A percentile compares a stretch with the other conserved stretches of the same genome.
Conservation (phyloP, 2,329 filamentous ascomycete genomes). For the Thielaviopsis euricoi region DNA sequence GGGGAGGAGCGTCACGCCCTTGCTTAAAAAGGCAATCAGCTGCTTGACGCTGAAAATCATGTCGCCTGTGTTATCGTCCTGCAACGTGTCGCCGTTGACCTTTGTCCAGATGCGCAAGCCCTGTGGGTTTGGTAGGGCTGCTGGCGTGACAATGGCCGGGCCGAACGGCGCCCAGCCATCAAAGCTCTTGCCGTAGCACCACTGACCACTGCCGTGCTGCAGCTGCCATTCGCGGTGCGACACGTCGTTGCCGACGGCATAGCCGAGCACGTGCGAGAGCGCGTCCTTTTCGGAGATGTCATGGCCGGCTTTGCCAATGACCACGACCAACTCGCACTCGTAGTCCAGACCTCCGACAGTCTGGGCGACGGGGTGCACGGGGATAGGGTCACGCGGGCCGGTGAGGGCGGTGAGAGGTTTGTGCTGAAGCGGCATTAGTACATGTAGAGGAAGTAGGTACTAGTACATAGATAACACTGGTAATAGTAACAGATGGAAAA, state of each 20-base stretch:
- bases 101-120: conserved; percentile 38
- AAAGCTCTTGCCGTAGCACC: conserved; percentile 57
- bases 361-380: conserved; percentile 49
- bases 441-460: too few relatives aligned
- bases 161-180: conserved; percentile 62
- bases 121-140: conserved; percentile 40
- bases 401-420: conserved; percentile 51
- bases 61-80: conserved; percentile 35
- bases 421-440: conserved; percentile 24
- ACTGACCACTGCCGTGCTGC: conserved; percentile 50
- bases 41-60: conserved; percentile 47
- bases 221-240: conserved; percentile 65
- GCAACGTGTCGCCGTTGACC: conserved; percentile 41
- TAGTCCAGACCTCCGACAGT: conserved; percentile 54
- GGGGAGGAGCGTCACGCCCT: conserved; percentile 44
- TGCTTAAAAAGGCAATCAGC: conserved; percentile 42
- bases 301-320: conserved; percentile 51
- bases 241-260: conserved; percentile 63
- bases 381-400: conserved; percentile 49
- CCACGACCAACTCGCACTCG: conserved; percentile 60
- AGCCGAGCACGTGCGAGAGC: conserved; percentile 58
- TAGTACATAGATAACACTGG: too few relatives aligned
- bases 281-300: conserved; percentile 50
- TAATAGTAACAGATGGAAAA: not conserved
- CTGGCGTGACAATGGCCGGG: conserved; percentile 48